Percentiles rank a stretch among this genome's conserved stretches.
phyloP scores from a whole-genome alignment of 768 basidiomycete genomes.

The Piloderma croceum region DNA sequence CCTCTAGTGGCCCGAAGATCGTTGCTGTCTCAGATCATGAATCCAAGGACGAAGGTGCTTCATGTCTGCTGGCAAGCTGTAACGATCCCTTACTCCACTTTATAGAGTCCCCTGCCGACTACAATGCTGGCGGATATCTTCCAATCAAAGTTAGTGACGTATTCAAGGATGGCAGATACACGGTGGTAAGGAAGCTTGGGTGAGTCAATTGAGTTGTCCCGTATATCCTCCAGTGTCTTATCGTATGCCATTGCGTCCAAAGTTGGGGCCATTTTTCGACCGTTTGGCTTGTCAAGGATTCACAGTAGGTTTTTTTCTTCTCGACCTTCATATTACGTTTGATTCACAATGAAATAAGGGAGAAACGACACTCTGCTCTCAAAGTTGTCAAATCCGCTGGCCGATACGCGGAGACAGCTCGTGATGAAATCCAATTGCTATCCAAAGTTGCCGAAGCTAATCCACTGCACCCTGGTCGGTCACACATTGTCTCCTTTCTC shows the following conservation, averaged over 20 bases:
- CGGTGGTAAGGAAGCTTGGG: slow-evolving; percentile 87
- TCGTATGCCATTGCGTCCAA: slow-evolving; percentile 21
- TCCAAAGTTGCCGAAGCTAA: slow-evolving; percentile 66
- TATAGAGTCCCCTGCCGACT: slow-evolving; percentile 81
- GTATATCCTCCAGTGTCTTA: slow-evolving; percentile 16
- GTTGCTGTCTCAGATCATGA: slow-evolving; percentile 60
- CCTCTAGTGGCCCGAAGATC: slow-evolving; percentile 61
- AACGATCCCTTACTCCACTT: too few relatives aligned
- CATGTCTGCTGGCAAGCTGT: too few relatives aligned
- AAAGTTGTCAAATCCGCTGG: slow-evolving; percentile 94
- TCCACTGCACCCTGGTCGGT: slow-evolving; percentile 71
- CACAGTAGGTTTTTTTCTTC: slow-evolving; percentile 45
- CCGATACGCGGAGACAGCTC: slow-evolving; percentile 93
- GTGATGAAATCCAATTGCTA: slow-evolving; percentile 92
- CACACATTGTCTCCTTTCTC: slow-evolving; percentile 82
- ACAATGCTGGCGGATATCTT: slow-evolving; percentile 78
- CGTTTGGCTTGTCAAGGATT: slow-evolving; percentile 85
- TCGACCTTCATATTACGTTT: slow-evolving; percentile 6
- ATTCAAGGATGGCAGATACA: slow-evolving; percentile 82
- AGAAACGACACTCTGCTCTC: slow-evolving; percentile 76
- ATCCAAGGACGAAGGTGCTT: slow-evolving; percentile 72
- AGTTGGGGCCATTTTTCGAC: slow-evolving; percentile 97
- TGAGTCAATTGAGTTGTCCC: slow-evolving; percentile 25
- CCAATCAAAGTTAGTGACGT: slow-evolving; percentile 75
- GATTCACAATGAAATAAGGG: slow-evolving; percentile 35